Evolutionary conservation across 192 early-diverging fungal species (phyloP).

Genomic region (Backusella australiensis): DNA sequence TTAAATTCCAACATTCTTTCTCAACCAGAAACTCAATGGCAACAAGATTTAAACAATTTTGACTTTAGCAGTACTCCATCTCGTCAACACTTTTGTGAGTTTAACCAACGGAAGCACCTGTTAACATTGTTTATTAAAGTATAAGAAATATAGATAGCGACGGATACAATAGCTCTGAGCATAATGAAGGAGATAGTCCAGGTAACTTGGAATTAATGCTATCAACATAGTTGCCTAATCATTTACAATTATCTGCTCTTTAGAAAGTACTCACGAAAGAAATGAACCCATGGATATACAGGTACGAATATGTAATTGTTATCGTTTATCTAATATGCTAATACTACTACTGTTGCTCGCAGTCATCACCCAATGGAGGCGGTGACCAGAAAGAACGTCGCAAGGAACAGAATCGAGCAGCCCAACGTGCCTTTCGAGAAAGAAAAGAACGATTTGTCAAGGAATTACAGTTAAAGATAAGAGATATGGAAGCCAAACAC

Average conservation of each 20-base stretch:
- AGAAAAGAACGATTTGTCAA: slow-evolving; percentile 82
- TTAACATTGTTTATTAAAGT: background rate
- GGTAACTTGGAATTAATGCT: background rate
- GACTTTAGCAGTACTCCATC: background rate
- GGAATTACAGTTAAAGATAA: slow-evolving; percentile 73
- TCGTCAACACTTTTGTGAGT: background rate
- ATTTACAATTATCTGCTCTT: background rate
- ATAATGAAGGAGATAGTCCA: slow-evolving; percentile 1
- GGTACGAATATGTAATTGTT: background rate
- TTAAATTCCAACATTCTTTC: background rate
- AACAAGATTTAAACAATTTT: background rate
- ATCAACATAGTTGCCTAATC: background rate
- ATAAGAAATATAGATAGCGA: background rate
- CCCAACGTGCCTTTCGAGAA: slow-evolving; percentile 75
- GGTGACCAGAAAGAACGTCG: slow-evolving; percentile 25
- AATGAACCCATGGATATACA: background rate
- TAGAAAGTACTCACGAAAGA: background rate
- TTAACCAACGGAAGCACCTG: background rate
- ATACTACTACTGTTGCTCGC: background rate
- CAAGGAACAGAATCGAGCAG: slow-evolving; percentile 39
- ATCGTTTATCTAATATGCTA: background rate
- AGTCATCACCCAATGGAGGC: background rate
- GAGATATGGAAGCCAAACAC: slow-evolving; percentile 56
- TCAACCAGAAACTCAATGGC: background rate
- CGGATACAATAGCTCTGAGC: background rate